phyloP scores from a whole-genome alignment of 768 basidiomycete genomes.

The Amanita muscaria region DNA sequence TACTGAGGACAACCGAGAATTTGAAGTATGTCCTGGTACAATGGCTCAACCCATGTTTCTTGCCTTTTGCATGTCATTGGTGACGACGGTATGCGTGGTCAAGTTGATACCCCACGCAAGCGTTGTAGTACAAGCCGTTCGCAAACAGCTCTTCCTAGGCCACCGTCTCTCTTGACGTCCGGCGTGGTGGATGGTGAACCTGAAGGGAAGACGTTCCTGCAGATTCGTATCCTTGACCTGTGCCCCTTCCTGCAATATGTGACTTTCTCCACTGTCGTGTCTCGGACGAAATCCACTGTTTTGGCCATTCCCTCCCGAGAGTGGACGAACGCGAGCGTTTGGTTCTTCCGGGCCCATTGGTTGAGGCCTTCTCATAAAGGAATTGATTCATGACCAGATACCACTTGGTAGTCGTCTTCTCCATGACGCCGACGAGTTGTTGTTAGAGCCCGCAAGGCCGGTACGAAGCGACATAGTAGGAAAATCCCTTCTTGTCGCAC shows the following conservation, averaged over 20 bases:
- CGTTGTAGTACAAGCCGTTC: conserved; percentile 92
- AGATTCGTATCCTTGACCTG: conserved; percentile 76
- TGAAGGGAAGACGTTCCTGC: conserved; percentile 87
- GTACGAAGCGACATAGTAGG: conserved; percentile 94
- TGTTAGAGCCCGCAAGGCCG: conserved; percentile 93
- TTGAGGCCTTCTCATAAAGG: conserved; percentile 98
- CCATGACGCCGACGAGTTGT: conserved; percentile 94
- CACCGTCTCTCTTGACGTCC: conserved; percentile 91
- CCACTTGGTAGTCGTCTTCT: conserved; percentile 98
- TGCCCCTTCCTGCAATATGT: conserved; percentile 85
- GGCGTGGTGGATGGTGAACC: conserved; percentile 96
- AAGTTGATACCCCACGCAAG: conserved; percentile 99
- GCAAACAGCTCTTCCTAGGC: conserved; percentile 90
- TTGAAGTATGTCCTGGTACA: too few species aligned
- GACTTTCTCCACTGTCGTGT: conserved; percentile 94
- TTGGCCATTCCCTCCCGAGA: conserved; percentile 98
- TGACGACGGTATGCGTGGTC: conserved; percentile 95
- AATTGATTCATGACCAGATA: conserved; percentile 98
- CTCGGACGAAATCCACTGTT: conserved; percentile 89
- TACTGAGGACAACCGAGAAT: too few species aligned
- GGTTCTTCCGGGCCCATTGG: conserved; percentile 78
- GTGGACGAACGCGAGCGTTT: conserved; percentile 94
- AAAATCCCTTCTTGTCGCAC: conserved; percentile 83
- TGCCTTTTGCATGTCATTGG: conserved; percentile 99
- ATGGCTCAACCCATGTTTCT: too few species aligned